These are phyloP conservation scores for Metschnikowia bowlesiae DNA, from an alignment of 805 yeast species.

Conservation along the genomic window DNA sequence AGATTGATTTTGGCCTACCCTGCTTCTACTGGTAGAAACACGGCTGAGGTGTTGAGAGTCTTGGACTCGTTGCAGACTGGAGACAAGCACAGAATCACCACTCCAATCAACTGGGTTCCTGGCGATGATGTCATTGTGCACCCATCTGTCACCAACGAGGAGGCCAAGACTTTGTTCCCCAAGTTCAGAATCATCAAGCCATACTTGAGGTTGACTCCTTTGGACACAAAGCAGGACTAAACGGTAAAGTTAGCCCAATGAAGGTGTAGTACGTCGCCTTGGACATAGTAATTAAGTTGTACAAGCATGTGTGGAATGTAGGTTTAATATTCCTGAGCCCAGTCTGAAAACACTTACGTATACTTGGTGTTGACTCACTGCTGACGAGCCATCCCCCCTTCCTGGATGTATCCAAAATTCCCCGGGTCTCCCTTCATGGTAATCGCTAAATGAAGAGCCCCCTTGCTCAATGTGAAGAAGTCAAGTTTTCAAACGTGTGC, in stretches of 20 bases:
- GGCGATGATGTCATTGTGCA: conserved; percentile 93
- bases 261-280: no score
- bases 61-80: conserved; percentile 83
- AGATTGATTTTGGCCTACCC: conserved; percentile 87
- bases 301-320: no score
- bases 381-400: no score
- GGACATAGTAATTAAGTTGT: no score
- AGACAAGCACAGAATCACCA: conserved; percentile 78
- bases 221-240: conserved; percentile 27
- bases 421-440: no score
- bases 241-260: no score
- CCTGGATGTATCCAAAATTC: no score
- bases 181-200: conserved; percentile 84
- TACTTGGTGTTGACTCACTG: no score
- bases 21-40: conserved; percentile 91
- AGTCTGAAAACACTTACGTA: not conserved
- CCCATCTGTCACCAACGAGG: conserved; percentile 73
- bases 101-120: conserved; percentile 87
- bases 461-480: no score
- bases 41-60: conserved; percentile 87
- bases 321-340: not conserved
- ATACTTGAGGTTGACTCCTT: conserved; percentile 67
- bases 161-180: conserved; percentile 72
- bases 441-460: no score
- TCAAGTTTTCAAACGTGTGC: no score